phyloP scores from a whole-genome alignment of 140 eudicot species.

The Cichorium intybus region DNA sequence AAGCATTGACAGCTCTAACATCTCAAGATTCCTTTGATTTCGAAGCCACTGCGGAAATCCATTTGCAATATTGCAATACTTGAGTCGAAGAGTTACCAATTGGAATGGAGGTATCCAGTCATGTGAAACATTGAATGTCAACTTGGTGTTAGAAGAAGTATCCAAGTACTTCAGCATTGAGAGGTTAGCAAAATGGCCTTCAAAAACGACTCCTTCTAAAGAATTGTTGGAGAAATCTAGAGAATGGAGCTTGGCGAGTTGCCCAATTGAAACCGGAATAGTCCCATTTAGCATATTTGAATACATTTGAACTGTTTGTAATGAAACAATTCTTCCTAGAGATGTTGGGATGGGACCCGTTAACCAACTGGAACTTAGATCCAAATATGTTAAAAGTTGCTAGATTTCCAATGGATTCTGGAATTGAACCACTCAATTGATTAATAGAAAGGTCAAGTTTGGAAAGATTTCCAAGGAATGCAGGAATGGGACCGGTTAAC shows the following conservation, averaged over 20 bases:
- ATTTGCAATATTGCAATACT: neutral
- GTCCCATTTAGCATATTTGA: neutral
- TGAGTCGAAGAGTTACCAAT: neutral
- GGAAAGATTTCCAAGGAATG: neutral
- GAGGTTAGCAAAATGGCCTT: neutral
- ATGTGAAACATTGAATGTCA: neutral
- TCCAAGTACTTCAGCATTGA: neutral
- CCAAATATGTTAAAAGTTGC: neutral
- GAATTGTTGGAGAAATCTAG: neutral
- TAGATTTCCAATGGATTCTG: neutral
- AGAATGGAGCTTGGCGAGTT: neutral
- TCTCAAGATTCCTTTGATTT: neutral
- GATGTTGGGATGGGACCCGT: neutral
- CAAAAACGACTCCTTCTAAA: neutral
- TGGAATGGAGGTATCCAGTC: neutral
- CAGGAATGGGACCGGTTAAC: neutral
- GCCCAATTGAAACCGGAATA: neutral
- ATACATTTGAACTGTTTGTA: neutral
- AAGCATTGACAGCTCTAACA: neutral
- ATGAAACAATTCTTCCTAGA: neutral
- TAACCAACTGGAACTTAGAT: neutral
- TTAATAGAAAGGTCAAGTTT: neutral
- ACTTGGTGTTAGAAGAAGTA: neutral
- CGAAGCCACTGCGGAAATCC: neutral
- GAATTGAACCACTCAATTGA: constrained; percentile 1